These are phyloP conservation scores for Chlamydomonas sp. DNA, from an alignment of 139 green algal species.

Conservation along the genomic window DNA sequence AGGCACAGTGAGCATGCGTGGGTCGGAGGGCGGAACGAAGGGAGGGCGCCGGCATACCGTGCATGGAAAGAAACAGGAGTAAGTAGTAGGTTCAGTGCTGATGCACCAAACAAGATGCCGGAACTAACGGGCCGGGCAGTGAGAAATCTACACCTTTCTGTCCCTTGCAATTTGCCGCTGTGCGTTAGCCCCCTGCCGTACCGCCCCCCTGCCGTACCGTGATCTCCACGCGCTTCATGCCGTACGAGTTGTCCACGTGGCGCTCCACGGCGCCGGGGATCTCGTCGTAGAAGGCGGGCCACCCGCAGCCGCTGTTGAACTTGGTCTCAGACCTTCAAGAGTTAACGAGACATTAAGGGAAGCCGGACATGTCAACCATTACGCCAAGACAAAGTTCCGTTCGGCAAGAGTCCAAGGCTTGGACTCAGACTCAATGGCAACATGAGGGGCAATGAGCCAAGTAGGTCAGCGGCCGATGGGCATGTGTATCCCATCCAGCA, in stretches of 20 bases:
- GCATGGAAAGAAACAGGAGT: too few species aligned
- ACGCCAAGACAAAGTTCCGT: too few species aligned
- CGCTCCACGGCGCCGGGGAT: slow-evolving; percentile 72
- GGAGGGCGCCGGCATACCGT: too few species aligned
- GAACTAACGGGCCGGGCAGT: too few species aligned
- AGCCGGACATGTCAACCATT: not conserved
- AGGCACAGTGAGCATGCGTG: too few species aligned
- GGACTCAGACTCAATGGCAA: too few species aligned
- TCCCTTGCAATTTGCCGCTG: too few species aligned
- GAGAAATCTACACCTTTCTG: too few species aligned
- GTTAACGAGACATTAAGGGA: not conserved
- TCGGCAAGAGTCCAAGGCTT: too few species aligned
- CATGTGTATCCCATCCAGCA: not conserved
- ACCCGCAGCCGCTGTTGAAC: slow-evolving; percentile 95
- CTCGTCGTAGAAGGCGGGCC: slow-evolving; percentile 93
- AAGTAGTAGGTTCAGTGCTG: too few species aligned
- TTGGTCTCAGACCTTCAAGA: slow-evolving; percentile 84
- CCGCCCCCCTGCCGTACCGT: not conserved
- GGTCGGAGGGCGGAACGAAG: too few species aligned
- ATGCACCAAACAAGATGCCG: too few species aligned
- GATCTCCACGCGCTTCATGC: slow-evolving; percentile 53
- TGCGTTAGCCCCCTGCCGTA: not conserved
- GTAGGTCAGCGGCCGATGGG: not conserved
- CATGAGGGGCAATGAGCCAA: not conserved
- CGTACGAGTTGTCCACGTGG: slow-evolving; percentile 67